These are phyloP conservation scores for Aspergillus neoniger DNA, from an alignment of 2,329 filamentous ascomycete species.

Conservation along the genomic window DNA sequence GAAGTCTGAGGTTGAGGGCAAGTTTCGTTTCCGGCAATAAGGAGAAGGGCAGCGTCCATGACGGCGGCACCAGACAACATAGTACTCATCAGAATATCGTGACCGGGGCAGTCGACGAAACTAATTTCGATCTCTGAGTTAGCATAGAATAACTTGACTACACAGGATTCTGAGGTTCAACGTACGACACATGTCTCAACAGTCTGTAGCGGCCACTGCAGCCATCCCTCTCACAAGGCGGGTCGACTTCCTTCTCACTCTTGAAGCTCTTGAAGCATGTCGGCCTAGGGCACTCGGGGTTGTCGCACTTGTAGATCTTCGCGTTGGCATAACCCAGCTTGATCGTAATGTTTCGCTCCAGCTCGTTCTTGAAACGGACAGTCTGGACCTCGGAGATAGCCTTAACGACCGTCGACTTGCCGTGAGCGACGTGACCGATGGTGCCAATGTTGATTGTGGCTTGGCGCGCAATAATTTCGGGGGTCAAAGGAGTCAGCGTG, in stretches of 20 bases:
- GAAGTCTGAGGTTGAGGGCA: constrained; percentile 98
- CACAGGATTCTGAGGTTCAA: constrained; percentile 1
- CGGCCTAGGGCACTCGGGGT: constrained; percentile 82
- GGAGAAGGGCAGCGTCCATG: constrained; percentile 95
- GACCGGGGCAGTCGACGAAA: constrained; percentile 97
- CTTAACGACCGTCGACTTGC: constrained; percentile 98
- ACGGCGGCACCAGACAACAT: constrained; percentile 99
- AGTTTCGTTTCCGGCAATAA: constrained; percentile 97
- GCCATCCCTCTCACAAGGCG: constrained; percentile 90
- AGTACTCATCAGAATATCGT: constrained; percentile 99
- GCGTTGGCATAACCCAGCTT: constrained; percentile 99
- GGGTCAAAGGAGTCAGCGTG: constrained; percentile 78
- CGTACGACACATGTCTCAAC: constrained; percentile 83
- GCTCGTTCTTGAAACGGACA: constrained; percentile 98
- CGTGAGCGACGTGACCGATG: constrained; percentile 98
- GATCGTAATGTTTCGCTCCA: constrained; percentile 99
- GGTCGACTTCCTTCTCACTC: constrained; percentile 98
- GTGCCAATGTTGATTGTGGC: constrained; percentile 99
- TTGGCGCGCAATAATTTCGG: constrained; percentile 96
- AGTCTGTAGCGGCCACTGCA: constrained; percentile 86
- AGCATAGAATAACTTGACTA: constrained; percentile 4
- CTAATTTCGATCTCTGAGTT: constrained; percentile 46
- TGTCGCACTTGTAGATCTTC: constrained; percentile 99
- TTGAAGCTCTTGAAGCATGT: constrained; percentile 97
- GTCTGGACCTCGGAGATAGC: constrained; percentile 99